A percentile compares a stretch with the other conserved stretches of the same genome.
These are phyloP conservation scores for Nothophytophthora sp. DNA, from an alignment of 352 stramenopile species.

Conservation along the genomic window DNA sequence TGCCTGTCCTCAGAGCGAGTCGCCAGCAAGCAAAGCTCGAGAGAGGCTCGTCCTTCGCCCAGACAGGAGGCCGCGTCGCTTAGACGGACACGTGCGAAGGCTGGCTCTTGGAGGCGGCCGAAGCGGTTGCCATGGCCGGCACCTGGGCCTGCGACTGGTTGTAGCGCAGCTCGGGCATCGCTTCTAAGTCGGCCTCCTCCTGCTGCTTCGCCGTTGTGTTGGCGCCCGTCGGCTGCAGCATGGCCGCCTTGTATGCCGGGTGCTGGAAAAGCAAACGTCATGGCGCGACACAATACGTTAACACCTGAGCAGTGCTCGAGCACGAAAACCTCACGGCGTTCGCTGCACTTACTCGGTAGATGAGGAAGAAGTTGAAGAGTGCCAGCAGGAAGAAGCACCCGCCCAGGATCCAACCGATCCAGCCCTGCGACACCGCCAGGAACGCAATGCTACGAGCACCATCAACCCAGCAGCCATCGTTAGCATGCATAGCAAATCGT, in stretches of 20 bases:
- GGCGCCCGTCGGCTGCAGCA: conserved; percentile 55
- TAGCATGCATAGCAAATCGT: background rate
- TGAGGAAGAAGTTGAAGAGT: conserved; percentile 90
- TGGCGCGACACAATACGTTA: conserved; percentile 1
- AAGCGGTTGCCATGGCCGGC: conserved; percentile 21
- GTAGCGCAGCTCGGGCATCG: conserved; percentile 82
- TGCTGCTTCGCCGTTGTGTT: conserved; percentile 33
- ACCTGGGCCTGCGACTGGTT: conserved; percentile 56
- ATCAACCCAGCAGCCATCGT: conserved; percentile 1
- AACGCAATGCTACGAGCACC: conserved; percentile 66
- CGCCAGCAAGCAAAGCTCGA: too few species aligned
- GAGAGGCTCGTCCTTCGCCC: too few species aligned
- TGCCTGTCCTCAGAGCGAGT: too few species aligned
- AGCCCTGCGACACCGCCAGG: conserved; percentile 78
- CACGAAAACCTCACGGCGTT: conserved; percentile 7
- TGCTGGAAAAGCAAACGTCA: conserved; percentile 36
- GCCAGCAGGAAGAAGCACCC: conserved; percentile 75
- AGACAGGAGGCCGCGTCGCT: conserved; percentile 1
- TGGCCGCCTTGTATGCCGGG: conserved; percentile 75
- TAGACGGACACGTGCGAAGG: conserved; percentile 71
- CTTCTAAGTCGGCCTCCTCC: conserved; percentile 64
- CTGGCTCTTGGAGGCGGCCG: conserved; percentile 41
- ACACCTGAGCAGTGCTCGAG: conserved; percentile 4
- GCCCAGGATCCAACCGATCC: conserved; percentile 75
- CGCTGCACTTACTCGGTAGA: conserved; percentile 55